Evolutionary conservation across 2,329 filamentous ascomycete genomes (phyloP), one percentile per base, ranked within the genome.

Genomic region (Cryphonectria naterciae): DNA sequence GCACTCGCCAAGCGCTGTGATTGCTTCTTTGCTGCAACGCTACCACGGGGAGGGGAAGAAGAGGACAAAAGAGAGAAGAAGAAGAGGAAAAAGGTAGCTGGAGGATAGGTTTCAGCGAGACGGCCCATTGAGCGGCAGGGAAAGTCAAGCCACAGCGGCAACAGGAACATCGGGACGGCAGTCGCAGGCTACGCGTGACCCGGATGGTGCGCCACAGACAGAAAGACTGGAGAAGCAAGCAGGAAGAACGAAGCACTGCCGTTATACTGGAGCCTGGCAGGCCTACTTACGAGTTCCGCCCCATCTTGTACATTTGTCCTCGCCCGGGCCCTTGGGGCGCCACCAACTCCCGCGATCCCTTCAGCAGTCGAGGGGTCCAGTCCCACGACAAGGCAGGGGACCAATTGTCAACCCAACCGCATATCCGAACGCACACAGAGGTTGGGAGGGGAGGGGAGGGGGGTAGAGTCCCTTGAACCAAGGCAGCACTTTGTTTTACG

Each of bases 11-110:
- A 28, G 37, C 22, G 39, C n/a, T n/a, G 25, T 63, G 61, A 43
- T 46, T 63, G 61, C 62, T 65, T 65, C 61, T 62, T 62, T 43
- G 37, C 65, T 69, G 67, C 70, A 46, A 66, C 70, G 67, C 70
- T 69, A 61, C 66, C 43, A 49, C 41, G 43, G 43, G 43, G 22
- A 39, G 11, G 37, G 37, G 2, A 39, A 10, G 2, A 39, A 10
- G n/a, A n/a, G n/a, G n/a, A n/a, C n/a, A n/a, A n/a, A 11, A 10
- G 8, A 39, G 8, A 11, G 37, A 39, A 39, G 10, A 37, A 37
- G 60, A 10, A 28, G 49, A 35, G 61, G 15, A 28, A 60, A 43
- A 65, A 43, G 66, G 62, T 67, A 54, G 41, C 56, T 61, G 22
- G 41, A 56, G 61, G 35, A 54, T 32, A 71, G 66, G 64, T 60